Base-by-base conservation (phyloP, 2,329 filamentous ascomycete genomes). In the Colletotrichum sp. region DNA sequence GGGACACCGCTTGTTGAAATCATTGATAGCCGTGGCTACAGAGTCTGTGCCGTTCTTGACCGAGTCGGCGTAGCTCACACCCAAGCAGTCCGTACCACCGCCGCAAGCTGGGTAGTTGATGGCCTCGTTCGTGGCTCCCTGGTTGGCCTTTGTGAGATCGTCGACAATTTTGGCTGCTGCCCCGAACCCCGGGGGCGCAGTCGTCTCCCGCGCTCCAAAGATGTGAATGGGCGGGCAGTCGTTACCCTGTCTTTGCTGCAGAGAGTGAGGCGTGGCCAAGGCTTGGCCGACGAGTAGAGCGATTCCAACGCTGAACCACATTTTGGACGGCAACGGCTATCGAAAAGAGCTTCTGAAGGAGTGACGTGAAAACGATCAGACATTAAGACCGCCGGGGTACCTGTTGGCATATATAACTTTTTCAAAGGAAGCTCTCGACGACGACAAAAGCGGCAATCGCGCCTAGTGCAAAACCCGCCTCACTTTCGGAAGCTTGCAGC, bases 61-160 rank as follows among this genome's bases (percentile, higher is more conserved):
- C 9, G 91, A 93, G 78, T 87, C 88, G 3, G 88, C 90, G 78
- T 94, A 94, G 79, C 87, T 88, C 30, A 89, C 83, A n/a, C 89
- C 86, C 16, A 91, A 91, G 78, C 92, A 93, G 1, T 84, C 86
- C 1, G 86, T 79, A 78, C 91, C 88, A 7, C 92, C 92, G 72
- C 92, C 92, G 56, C 91, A 93, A 3, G 93, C 93, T 48, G 93
- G 90, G 78, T 92, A 92, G 52, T 75, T 80, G 76, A 92, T 91
- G 21, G 90, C 88, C 76, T 91, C 90, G 2, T 89, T 83, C 1
- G 89, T 91, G 1, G 89, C 82, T 1, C 89, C 90, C 0, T 88
- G 79, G 77, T 90, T 88, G 5, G 88, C 85, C 36, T 80, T 81
- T 4, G 87, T 81, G 55, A 92, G 85, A 71, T 86, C 82, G 77